phyloP scores from a whole-genome alignment of 2,329 filamentous ascomycete species.

The Passalora sequoiae region DNA sequence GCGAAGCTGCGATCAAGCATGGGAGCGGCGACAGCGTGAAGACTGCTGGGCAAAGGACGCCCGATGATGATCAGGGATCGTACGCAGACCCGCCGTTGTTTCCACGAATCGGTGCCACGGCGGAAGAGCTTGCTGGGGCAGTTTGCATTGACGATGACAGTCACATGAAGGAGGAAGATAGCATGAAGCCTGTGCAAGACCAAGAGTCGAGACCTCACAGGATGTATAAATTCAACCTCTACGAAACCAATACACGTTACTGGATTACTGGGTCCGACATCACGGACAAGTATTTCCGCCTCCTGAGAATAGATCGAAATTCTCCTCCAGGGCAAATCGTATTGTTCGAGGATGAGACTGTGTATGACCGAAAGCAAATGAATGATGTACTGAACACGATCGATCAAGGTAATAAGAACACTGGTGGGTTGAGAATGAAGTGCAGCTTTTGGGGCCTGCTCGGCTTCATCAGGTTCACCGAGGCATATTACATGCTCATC shows the following conservation, averaged over 20 bases:
- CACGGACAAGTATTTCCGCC: conserved; percentile 79
- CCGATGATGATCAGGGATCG: neutral
- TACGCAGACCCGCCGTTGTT: conserved; percentile 24
- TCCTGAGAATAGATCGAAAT: conserved; percentile 91
- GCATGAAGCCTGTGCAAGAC: conserved; percentile 14
- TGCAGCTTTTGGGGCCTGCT: conserved; percentile 90
- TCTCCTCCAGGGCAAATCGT: conserved; percentile 71
- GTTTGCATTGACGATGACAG: conserved; percentile 20
- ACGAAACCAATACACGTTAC: conserved; percentile 88
- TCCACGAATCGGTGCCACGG: conserved; percentile 27
- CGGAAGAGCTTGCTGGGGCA: conserved; percentile 24
- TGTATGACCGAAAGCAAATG: conserved; percentile 90
- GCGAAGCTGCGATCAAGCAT: neutral
- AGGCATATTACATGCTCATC: conserved; percentile 92
- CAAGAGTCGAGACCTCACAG: conserved; percentile 24
- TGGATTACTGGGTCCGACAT: conserved; percentile 93
- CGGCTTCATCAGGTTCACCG: conserved; percentile 93
- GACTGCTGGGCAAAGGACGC: neutral
- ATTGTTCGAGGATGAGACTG: conserved; percentile 88
- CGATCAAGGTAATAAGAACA: conserved; percentile 87
- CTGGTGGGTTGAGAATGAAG: conserved; percentile 82
- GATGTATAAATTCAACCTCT: conserved; percentile 97
- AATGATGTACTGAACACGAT: conserved; percentile 89
- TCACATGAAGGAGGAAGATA: conserved; percentile 20
- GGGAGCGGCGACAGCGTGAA: neutral